Evolutionary conservation across 2,329 filamentous ascomycete genomes (phyloP), one percentile per base, ranked within the genome.

Genomic region (Cryphonectria japonica): DNA sequence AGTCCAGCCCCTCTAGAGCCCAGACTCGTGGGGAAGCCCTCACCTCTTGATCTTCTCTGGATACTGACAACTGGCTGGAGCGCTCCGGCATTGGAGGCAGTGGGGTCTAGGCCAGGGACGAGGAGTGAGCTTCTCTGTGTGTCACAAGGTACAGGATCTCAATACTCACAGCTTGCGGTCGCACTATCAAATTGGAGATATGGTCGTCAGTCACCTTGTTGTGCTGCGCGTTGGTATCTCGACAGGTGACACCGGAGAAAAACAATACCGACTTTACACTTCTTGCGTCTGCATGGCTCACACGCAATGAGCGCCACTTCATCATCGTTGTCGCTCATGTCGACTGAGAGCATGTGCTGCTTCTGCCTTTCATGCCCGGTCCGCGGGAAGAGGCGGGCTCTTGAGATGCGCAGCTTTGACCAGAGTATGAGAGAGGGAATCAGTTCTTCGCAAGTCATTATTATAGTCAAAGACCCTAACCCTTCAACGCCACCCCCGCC

Each of bases 251-350:
- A 37, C 22, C 68, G 68, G 68, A 46, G 65, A 41, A 65, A 70
- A 67, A 41, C 54, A 71, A 66, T 50, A 72, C 68, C 71, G 65
- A 72, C 71, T 57, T 72, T 72, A 57, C 71, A 72, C 57, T 71
- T 72, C 65, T 71, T 72, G 52, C 69, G 69, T 46, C 71, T 66
- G 39, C 71, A 72, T 13, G 71, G 57, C 69, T 71, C 71, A 60
- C 68, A 72, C 2, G 71, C 68, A 26, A 71, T 70, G 9, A 62
- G 22, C 2, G 71, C 68, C 11, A 29, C 43, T 32, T 72, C 68
- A 5, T 22, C 11, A n/a, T 63, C 70, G 60, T 71, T 61, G 26
- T 64, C 62, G 37, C 71, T 71, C 68, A 71, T 72, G 2, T 34
- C 46, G 32, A 61, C 9, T 37, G 22, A 61, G 11, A n/a, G 22